Conservation (phyloP, 371 early-diverging fungal genomes). For the Rhizopus stolonifer region DNA sequence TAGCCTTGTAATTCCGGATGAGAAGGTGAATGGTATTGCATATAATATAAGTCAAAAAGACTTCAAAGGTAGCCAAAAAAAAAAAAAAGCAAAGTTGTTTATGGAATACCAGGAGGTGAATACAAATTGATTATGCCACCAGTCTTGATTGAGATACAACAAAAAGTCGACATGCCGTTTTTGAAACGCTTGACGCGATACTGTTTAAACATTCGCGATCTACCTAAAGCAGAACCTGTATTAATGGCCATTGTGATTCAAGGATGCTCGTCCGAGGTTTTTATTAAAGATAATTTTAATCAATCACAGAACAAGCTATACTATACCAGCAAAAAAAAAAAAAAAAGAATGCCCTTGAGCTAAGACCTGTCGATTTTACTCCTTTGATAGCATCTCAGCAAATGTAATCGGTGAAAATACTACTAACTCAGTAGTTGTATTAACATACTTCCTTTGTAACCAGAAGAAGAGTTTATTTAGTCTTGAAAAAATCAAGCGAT, state of each 20-base stretch:
- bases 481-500: slow-evolving; percentile 22
- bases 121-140: too few relatives aligned
- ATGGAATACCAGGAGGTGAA: too few relatives aligned
- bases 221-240: slow-evolving; percentile 9
- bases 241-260: slow-evolving; percentile 15
- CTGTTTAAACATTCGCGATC: slow-evolving; percentile 11
- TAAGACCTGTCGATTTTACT: slow-evolving; percentile 16
- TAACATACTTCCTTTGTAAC: slow-evolving; percentile 18
- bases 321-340: slow-evolving; percentile 14
- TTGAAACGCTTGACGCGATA: too few relatives aligned
- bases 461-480: slow-evolving; percentile 22
- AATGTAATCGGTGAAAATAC: slow-evolving; percentile 3
- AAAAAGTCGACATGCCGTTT: too few relatives aligned
- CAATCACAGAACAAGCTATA: slow-evolving; percentile 10
- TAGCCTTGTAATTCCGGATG: too few relatives aligned
- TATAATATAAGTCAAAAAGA: too few relatives aligned
- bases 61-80: too few relatives aligned
- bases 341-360: slow-evolving; percentile 16
- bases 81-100: too few relatives aligned
- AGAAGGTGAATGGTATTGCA: too few relatives aligned
- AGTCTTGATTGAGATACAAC: too few relatives aligned
- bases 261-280: slow-evolving; percentile 13
- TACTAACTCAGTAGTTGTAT: slow-evolving; percentile 11
- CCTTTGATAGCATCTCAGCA: slow-evolving; percentile 12
- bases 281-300: slow-evolving; percentile 11